Percentiles rank a stretch among this genome's conserved stretches.
Evolutionary conservation across 2,329 filamentous ascomycete genomes (phyloP).

Genomic region (Colletotrichum tanaceti): DNA sequence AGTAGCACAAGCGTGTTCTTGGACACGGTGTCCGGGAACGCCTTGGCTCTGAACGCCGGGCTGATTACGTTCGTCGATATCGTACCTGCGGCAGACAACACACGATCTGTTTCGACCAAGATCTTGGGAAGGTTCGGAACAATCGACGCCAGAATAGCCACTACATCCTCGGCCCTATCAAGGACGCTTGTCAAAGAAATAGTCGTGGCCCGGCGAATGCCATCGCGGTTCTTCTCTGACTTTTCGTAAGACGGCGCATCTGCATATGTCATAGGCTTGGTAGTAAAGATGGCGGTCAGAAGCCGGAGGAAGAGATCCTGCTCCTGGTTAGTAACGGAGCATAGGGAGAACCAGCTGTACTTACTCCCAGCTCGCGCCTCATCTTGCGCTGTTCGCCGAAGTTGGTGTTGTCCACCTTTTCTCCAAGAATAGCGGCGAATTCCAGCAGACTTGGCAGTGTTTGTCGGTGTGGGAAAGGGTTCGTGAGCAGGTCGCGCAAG

Average conservation of each 20-base stretch:
- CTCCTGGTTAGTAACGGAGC: constrained; percentile 45
- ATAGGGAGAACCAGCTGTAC: constrained; percentile 49
- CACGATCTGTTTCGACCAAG: constrained; percentile 85
- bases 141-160: constrained; percentile 81
- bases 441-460: constrained; percentile 87
- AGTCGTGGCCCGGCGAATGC: constrained; percentile 52
- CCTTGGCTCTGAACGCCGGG: constrained; percentile 83
- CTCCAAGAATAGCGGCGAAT: constrained; percentile 88
- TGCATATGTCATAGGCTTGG: constrained; percentile 79
- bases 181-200: constrained; percentile 48
- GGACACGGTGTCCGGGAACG: constrained; percentile 87
- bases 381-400: constrained; percentile 95
- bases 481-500: constrained; percentile 86
- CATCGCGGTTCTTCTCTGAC: constrained; percentile 53
- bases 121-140: constrained; percentile 85
- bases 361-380: constrained; percentile 86
- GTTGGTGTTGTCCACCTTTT: constrained; percentile 97
- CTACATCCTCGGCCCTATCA: constrained; percentile 76
- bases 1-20: constrained; percentile 77
- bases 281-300: constrained; percentile 93
- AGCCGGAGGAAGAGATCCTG: constrained; percentile 90
- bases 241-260: constrained; percentile 58
- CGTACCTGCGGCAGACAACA: constrained; percentile 79
- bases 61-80: constrained; percentile 87
- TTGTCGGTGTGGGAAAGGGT: constrained; percentile 94